A percentile compares a stretch with the other conserved stretches of the same genome.
phyloP scores from a whole-genome alignment of 805 yeast species.

The Torulaspora microellipsoides region DNA sequence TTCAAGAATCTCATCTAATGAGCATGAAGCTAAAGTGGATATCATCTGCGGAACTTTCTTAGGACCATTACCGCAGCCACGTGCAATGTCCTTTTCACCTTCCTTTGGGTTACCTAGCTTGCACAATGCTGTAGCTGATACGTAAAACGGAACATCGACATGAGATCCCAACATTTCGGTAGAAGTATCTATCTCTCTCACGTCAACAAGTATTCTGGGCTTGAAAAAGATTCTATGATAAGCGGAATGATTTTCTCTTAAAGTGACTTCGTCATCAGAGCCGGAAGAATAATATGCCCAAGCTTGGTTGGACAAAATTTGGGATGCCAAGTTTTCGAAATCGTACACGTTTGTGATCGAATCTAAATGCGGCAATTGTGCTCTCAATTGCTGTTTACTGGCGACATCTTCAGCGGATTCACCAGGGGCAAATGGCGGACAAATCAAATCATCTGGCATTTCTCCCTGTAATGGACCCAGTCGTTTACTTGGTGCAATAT shows the following conservation, averaged over 20 bases:
- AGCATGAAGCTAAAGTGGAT: constrained; percentile 84
- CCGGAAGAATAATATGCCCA: constrained; percentile 94
- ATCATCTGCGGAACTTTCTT: constrained; percentile 74
- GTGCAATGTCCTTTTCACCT: constrained; percentile 83
- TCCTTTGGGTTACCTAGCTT: constrained; percentile 81
- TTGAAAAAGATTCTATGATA: constrained; percentile 84
- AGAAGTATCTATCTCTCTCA: constrained; percentile 60
- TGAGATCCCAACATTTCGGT: constrained; percentile 73
- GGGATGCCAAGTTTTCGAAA: constrained; percentile 81
- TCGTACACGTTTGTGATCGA: constrained; percentile 76
- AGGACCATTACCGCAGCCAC: constrained; percentile 69
- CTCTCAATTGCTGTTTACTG: constrained; percentile 28
- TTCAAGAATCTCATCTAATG: constrained; percentile 78
- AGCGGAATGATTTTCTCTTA: constrained; percentile 87
- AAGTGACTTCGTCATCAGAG: constrained; percentile 85
- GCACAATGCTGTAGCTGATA: constrained; percentile 89
- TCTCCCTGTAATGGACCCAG: constrained; percentile 50
- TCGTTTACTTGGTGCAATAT: constrained; percentile 53
- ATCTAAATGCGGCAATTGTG: constrained; percentile 61
- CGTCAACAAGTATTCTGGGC: constrained; percentile 80
- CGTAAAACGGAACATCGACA: constrained; percentile 74
- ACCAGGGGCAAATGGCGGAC: constrained; percentile 33
- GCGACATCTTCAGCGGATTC: constrained; percentile 32
- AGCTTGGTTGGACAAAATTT: constrained; percentile 69
- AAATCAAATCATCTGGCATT: constrained; percentile 29